Evolutionary conservation across 805 yeast species (phyloP).

Genomic region (Isabelozyma rhagii): DNA sequence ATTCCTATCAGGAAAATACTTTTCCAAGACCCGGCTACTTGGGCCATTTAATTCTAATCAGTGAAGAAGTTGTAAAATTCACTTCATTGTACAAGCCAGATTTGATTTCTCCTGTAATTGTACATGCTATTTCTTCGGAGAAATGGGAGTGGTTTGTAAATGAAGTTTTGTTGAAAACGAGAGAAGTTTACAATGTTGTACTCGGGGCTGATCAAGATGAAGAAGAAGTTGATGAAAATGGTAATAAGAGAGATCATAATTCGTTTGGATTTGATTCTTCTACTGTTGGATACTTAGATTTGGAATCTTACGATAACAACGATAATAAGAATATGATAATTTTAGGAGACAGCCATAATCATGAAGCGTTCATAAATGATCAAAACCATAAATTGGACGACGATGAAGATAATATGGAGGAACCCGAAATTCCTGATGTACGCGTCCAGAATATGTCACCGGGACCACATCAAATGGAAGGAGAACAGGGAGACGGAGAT

Average conservation of each 20-base stretch:
- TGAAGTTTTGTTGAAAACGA: slow-evolving; percentile 46
- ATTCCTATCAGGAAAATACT: slow-evolving; percentile 16
- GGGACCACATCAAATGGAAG: slow-evolving; percentile 16
- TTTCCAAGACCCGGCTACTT: slow-evolving; percentile 84
- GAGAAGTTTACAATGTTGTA: slow-evolving; percentile 56
- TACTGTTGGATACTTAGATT: slow-evolving; percentile 37
- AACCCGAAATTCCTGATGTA: slow-evolving; percentile 12
- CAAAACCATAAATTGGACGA: slow-evolving; percentile 9
- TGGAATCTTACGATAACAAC: slow-evolving; percentile 30
- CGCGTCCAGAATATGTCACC: slow-evolving; percentile 34
- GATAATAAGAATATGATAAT: slow-evolving; percentile 22
- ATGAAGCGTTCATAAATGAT: slow-evolving; percentile 28
- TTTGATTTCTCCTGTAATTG: slow-evolving; percentile 51
- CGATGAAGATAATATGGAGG: slow-evolving; percentile 19
- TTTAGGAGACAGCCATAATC: slow-evolving; percentile 34
- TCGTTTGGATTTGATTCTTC: slow-evolving; percentile 26
- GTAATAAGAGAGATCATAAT: slow-evolving; percentile 8
- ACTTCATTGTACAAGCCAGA: slow-evolving; percentile 59
- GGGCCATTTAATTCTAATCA: slow-evolving; percentile 93
- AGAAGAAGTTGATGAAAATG: slow-evolving; percentile 29
- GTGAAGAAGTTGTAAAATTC: slow-evolving; percentile 95
- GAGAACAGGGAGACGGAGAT: slow-evolving; percentile 18
- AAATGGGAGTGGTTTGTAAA: slow-evolving; percentile 52
- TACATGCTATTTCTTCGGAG: slow-evolving; percentile 45
- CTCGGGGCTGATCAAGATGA: slow-evolving; percentile 42